Base-by-base conservation (phyloP, 1,139 yeast species). In the Suhomyces wounanorum region DNA sequence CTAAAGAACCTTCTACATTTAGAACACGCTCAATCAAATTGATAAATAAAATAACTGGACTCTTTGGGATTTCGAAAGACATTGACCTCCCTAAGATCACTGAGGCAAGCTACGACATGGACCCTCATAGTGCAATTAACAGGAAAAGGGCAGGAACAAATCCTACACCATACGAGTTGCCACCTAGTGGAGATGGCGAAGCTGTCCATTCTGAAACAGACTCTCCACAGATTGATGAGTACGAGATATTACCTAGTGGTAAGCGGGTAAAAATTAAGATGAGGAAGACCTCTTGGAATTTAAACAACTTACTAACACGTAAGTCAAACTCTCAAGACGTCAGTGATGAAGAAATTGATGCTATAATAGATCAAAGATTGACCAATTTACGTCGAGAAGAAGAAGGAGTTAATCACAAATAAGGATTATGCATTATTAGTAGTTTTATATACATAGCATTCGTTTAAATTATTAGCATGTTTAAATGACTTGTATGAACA, bases 161-260 rank as follows among this genome's bases (percentile, higher is more conserved):
- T 50, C 72, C 83, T 6, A 69, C 59, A 28, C 65, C 69, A 0
- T 59, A 60, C 13, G 87, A 83, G 55, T 64, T 76, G 18, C 80
- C 84, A 3, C 83, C 87, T 0, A 78, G 82, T 23, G 66, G 80
- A 2, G 83, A 75, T 10, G 77, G 82, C 0, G 59, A 64, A 23
- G 81, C 69, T 1, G 55, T 70, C 2, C 63, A 59, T 8, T 62
- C 61, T 14, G 74, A 67, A 45, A 60, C 56, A 41, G 64, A 65
- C 41, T 31, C 39, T 8, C 36, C 44, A 8, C 57, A 11, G 3
- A 8, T 55, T 21, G 59, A 60, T 23, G 55, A 66, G 59, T 78
- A 73, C 48, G 92, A 87, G 58, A 68, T 82, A 31, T 68, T 87
- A 48, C 94, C 94, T 1, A 85, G 89, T 67, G 94, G 94, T 16